phyloP scores from a whole-genome alignment of 2,329 filamentous ascomycete genomes.

The Chaetothyriales sp. region DNA sequence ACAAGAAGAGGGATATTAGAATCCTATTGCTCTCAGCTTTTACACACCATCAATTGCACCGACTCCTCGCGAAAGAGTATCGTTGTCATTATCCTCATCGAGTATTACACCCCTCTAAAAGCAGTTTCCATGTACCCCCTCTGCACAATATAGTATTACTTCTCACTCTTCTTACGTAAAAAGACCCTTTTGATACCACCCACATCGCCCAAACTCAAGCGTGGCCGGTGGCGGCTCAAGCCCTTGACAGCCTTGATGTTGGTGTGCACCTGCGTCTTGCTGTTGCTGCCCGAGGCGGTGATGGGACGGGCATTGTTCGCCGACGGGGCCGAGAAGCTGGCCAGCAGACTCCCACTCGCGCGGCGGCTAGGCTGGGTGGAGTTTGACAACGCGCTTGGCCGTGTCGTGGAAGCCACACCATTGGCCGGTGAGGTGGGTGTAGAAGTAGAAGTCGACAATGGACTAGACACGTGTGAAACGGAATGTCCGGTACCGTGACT shows the following conservation, averaged over 20 bases:
- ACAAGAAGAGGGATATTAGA: too few species aligned
- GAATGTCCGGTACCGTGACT: slow-evolving; percentile 5
- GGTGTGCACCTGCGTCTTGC: slow-evolving; percentile 3
- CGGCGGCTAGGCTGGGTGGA: slow-evolving; percentile 5
- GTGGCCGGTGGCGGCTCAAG: slow-evolving; percentile 5
- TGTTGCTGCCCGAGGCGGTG: slow-evolving; percentile 6
- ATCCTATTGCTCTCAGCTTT: too few species aligned
- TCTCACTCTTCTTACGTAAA: slow-evolving; percentile 13
- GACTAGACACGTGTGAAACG: slow-evolving; percentile 7
- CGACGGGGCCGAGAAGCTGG: slow-evolving; percentile 4
- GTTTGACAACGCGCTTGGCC: slow-evolving; percentile 1
- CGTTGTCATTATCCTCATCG: too few species aligned
- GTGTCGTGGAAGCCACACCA: not conserved
- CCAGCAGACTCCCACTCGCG: slow-evolving; percentile 3
- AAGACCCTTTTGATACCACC: slow-evolving; percentile 18
- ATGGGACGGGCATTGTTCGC: slow-evolving; percentile 6
- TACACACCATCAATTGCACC: too few species aligned
- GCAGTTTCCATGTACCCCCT: too few species aligned
- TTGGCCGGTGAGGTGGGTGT: slow-evolving; percentile 3
- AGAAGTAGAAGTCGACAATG: slow-evolving; percentile 11
- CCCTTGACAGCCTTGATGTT: slow-evolving; percentile 2
- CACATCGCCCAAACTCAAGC: slow-evolving; percentile 16
- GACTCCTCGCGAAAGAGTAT: too few species aligned
- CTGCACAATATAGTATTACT: not conserved
- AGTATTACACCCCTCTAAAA: too few species aligned